A percentile compares a stretch with the other conserved stretches of the same genome.
Evolutionary conservation across 768 basidiomycete species (phyloP).

Genomic region (Kwoniella sp.): DNA sequence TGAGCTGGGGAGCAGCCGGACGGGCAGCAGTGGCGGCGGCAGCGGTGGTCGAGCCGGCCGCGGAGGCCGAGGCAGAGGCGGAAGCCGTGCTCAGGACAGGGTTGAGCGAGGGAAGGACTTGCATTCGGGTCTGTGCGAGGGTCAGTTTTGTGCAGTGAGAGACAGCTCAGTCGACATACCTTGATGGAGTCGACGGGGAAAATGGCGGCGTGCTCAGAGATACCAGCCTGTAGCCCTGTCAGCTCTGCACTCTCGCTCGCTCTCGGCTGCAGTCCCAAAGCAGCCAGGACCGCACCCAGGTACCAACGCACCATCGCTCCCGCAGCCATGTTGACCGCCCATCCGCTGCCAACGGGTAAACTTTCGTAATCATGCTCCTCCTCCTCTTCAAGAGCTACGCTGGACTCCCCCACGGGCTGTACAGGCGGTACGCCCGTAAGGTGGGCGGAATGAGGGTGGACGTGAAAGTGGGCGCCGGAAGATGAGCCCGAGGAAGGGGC

Average conservation of each 20-base stretch:
- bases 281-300: too few species aligned
- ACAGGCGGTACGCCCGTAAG: slow-evolving; percentile 5
- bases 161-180: slow-evolving; percentile 54
- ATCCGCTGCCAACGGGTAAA: slow-evolving; percentile 70
- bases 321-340: slow-evolving; percentile 91
- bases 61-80: slow-evolving; percentile 1
- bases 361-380: slow-evolving; percentile 64
- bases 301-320: slow-evolving; percentile 75
- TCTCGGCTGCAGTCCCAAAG: too few species aligned
- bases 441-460: slow-evolving; percentile 32
- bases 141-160: not conserved
- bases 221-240: slow-evolving; percentile 87
- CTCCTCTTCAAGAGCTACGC: slow-evolving; percentile 43
- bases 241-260: too few species aligned
- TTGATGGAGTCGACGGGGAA: slow-evolving; percentile 98
- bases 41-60: slow-evolving; percentile 3
- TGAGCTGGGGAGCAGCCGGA: slow-evolving; percentile 21
- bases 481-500: slow-evolving; percentile 16
- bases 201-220: slow-evolving; percentile 98
- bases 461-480: slow-evolving; percentile 16
- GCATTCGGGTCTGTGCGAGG: slow-evolving; percentile 84
- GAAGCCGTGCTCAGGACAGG: slow-evolving; percentile 26
- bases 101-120: slow-evolving; percentile 57
- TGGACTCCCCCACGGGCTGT: slow-evolving; percentile 15
- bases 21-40: slow-evolving; percentile 11